Evolutionary conservation across 2,329 filamentous ascomycete genomes (phyloP).

Genomic region (Ambrosiella beaveri): DNA sequence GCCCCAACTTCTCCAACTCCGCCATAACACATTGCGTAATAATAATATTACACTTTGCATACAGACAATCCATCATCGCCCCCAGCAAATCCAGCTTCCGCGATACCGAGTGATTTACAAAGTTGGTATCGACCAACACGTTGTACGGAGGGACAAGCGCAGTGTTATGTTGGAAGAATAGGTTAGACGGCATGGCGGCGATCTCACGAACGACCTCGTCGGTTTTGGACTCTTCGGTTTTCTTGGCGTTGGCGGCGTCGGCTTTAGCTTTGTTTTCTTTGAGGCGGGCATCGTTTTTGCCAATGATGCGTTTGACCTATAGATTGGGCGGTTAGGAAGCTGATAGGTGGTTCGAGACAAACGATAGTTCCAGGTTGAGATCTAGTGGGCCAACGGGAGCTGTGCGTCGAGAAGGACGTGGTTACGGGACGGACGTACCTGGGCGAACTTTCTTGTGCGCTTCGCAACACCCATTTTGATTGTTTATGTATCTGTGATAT

Average conservation of each 20-base stretch:
- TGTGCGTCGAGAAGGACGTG: conserved; percentile 11
- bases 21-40: conserved; percentile 66
- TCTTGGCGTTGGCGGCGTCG: conserved; percentile 39
- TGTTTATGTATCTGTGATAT: not conserved
- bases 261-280: conserved; percentile 63
- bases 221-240: conserved; percentile 34
- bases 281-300: conserved; percentile 60
- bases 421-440: conserved; percentile 24
- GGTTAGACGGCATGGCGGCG: conserved; percentile 61
- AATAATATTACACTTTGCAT: conserved; percentile 76
- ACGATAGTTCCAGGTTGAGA: conserved; percentile 12
- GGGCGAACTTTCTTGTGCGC: conserved; percentile 80
- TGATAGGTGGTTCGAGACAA: not conserved
- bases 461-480: conserved; percentile 66
- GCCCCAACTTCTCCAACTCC: conserved; percentile 76
- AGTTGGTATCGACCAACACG: conserved; percentile 75
- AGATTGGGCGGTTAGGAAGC: not conserved
- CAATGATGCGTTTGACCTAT: conserved; percentile 65
- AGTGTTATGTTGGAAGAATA: conserved; percentile 83
- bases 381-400: not conserved
- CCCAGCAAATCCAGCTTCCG: conserved; percentile 77
- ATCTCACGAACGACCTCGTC: conserved; percentile 57
- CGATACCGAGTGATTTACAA: conserved; percentile 77
- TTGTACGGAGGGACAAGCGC: conserved; percentile 69
- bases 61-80: conserved; percentile 84